These are phyloP conservation scores for Quambalaria eucalypti DNA, from an alignment of 1,284 basidiomycete genomes.

Conservation along the genomic window DNA sequence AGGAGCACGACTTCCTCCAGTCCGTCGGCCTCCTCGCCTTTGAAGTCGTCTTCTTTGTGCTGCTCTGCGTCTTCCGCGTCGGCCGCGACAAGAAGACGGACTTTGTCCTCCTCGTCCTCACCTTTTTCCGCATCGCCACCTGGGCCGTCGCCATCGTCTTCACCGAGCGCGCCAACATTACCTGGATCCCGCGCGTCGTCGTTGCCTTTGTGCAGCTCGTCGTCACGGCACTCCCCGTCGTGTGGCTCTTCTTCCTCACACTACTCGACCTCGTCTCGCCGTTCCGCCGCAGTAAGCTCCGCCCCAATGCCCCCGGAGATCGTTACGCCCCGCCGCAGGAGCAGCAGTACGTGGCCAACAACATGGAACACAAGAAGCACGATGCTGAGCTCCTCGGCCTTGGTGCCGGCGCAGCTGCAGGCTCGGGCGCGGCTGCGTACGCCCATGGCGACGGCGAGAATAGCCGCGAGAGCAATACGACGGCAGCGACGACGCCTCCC, in stretches of 20 bases:
- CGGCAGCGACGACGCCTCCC: too few relatives aligned
- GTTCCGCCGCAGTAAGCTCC: not conserved
- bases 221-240: constrained; percentile 34
- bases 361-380: too few relatives aligned
- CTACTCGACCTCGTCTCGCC: constrained; percentile 24
- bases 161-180: constrained; percentile 27
- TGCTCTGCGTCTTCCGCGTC: constrained; percentile 31
- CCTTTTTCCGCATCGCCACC: constrained; percentile 30
- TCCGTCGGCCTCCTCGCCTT: constrained; percentile 36
- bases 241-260: constrained; percentile 35
- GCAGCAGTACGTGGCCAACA: too few relatives aligned
- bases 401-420: too few relatives aligned
- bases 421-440: too few relatives aligned
- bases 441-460: too few relatives aligned
- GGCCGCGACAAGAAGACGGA: constrained; percentile 34
- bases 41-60: constrained; percentile 34
- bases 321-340: too few relatives aligned
- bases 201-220: constrained; percentile 40
- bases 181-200: constrained; percentile 41
- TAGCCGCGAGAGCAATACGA: too few relatives aligned
- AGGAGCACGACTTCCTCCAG: constrained; percentile 33
- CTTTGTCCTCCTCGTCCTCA: constrained; percentile 34
- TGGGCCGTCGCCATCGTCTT: constrained; percentile 39
- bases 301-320: too few relatives aligned
- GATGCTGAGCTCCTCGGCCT: too few relatives aligned